phyloP scores from a whole-genome alignment of 805 yeast genomes.

The Soucietia sequanensis region DNA sequence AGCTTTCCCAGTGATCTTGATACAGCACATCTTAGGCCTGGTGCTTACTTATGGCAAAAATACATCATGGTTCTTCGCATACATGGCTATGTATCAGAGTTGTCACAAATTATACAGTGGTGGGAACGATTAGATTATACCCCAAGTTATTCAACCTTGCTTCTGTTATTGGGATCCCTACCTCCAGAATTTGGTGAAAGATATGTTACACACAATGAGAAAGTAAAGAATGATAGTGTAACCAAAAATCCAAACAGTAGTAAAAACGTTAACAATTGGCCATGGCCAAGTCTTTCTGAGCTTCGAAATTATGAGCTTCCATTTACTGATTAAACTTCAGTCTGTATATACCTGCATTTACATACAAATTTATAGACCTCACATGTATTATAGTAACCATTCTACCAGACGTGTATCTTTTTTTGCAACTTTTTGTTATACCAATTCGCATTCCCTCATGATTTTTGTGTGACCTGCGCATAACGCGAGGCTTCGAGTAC shows the following conservation, averaged over 20 bases:
- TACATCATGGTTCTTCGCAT: constrained; percentile 52
- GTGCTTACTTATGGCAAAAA: constrained; percentile 46
- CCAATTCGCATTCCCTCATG: too few species aligned
- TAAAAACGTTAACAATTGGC: constrained; percentile 4
- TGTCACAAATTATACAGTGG: constrained; percentile 51
- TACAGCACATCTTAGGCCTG: constrained; percentile 38
- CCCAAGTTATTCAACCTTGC: constrained; percentile 42
- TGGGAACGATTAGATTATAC: constrained; percentile 48
- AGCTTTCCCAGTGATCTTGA: constrained; percentile 10
- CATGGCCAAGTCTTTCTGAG: constrained; percentile 7
- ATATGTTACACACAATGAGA: constrained; percentile 34
- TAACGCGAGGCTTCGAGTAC: too few species aligned
- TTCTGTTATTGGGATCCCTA: constrained; percentile 35
- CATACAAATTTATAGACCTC: too few species aligned
- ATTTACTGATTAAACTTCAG: too few species aligned
- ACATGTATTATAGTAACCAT: too few species aligned
- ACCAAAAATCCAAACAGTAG: not conserved
- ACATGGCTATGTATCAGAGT: constrained; percentile 47
- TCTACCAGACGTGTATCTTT: too few species aligned
- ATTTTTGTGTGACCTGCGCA: too few species aligned
- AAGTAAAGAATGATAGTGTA: constrained; percentile 16
- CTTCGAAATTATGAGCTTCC: not conserved
- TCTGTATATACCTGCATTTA: too few species aligned
- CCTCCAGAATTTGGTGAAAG: constrained; percentile 38
- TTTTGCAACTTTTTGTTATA: too few species aligned